Evolutionary conservation across 2,329 filamentous ascomycete genomes (phyloP).

Genomic region (Coniochaeta ligniaria): DNA sequence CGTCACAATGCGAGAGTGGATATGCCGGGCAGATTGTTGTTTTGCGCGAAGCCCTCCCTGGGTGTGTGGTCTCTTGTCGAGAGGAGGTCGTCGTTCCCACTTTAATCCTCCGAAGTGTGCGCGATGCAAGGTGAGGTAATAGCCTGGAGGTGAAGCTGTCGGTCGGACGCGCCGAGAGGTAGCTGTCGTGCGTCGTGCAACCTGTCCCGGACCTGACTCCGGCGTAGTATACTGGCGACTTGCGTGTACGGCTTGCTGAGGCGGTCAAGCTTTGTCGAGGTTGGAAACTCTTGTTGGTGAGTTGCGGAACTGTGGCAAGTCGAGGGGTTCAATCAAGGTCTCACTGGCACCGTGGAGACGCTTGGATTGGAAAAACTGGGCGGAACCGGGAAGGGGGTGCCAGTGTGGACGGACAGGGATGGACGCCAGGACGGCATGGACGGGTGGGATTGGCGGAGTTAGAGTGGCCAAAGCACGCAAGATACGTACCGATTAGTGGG

Average conservation of each 20-base stretch:
- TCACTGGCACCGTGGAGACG: not conserved
- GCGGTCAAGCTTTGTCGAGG: not conserved
- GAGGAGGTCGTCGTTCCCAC: not conserved
- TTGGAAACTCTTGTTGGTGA: not conserved
- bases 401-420: not conserved
- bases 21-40: not conserved
- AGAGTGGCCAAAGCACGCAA: not conserved
- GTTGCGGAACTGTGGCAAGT: not conserved
- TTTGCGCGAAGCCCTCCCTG: not conserved
- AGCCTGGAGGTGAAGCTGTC: not conserved
- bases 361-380: not conserved
- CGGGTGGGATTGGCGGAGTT: not conserved
- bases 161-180: no score
- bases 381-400: not conserved
- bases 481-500: not conserved
- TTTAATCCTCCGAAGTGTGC: not conserved
- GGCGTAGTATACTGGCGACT: not conserved
- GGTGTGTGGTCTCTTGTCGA: not conserved
- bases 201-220: not conserved
- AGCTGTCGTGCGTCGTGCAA: not conserved
- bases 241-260: not conserved
- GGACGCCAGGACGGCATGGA: not conserved
- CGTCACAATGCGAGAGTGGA: not conserved
- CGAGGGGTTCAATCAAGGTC: slow-evolving; percentile 1
- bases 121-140: not conserved